phyloP scores from a whole-genome alignment of 2,329 filamentous ascomycete genomes.

The Fusarium nodosum region DNA sequence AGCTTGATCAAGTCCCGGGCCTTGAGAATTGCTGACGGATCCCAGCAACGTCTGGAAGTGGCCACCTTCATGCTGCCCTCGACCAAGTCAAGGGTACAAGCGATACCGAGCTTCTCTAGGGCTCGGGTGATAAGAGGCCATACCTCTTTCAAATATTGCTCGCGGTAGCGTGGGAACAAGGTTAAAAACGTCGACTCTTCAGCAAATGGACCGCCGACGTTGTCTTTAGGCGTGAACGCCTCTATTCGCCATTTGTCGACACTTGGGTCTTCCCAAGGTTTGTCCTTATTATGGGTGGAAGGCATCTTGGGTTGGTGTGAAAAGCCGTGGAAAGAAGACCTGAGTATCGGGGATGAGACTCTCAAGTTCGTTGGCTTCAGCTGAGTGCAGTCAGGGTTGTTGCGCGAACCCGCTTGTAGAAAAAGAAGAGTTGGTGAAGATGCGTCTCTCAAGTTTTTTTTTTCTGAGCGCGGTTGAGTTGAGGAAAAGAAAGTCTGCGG shows the following conservation, averaged over 20 bases:
- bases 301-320: conserved; percentile 73
- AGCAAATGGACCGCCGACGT: conserved; percentile 84
- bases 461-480: conserved; percentile 20
- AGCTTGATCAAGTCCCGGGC: conserved; percentile 95
- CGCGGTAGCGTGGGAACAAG: conserved; percentile 92
- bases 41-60: conserved; percentile 76
- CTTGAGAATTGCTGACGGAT: conserved; percentile 81
- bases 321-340: not conserved
- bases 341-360: not conserved
- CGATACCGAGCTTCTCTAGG: conserved; percentile 88
- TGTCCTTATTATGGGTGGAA: conserved; percentile 88
- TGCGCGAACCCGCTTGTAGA: not conserved
- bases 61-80: conserved; percentile 98
- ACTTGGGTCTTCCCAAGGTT: conserved; percentile 82
- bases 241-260: conserved; percentile 98
- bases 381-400: not conserved
- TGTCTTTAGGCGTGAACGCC: conserved; percentile 86
- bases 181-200: conserved; percentile 94
- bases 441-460: conserved; percentile 45
- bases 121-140: conserved; percentile 93
- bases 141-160: conserved; percentile 75
- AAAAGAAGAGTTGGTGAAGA: not conserved
- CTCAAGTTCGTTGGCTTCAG: not conserved
- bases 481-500: conserved; percentile 16
- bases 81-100: conserved; percentile 92